Percentiles rank a stretch among this genome's conserved stretches.
Conservation (phyloP, 2,329 filamentous ascomycete genomes). For the Gaeumannomyces tritici region DNA sequence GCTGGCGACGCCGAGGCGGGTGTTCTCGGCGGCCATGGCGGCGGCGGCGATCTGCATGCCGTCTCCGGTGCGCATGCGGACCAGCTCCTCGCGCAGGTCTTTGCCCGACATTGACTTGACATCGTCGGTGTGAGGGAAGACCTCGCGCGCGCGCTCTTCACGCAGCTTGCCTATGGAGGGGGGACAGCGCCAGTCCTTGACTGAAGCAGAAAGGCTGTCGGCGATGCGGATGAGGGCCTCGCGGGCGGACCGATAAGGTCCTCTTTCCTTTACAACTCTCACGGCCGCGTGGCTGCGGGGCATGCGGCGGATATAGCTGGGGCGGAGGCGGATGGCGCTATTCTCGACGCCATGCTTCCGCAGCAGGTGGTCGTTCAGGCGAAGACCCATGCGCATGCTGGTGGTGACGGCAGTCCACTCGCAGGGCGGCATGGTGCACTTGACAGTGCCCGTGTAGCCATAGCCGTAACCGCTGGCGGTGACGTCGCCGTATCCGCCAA, state of each 20-base stretch:
- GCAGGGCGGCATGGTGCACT: slow-evolving; percentile 1
- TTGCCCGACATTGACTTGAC: slow-evolving; percentile 1
- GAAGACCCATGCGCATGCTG: slow-evolving; percentile 1
- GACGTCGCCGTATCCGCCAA: not conserved
- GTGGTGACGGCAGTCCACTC: not conserved
- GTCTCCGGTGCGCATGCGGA: not conserved
- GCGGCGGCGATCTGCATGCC: not conserved
- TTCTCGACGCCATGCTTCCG: slow-evolving; percentile 1
- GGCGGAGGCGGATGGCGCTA: slow-evolving; percentile 1
- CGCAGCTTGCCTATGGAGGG: not conserved
- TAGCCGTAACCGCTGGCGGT: slow-evolving; percentile 1
- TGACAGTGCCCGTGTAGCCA: slow-evolving; percentile 1
- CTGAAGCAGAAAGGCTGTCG: not conserved
- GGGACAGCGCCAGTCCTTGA: not conserved
- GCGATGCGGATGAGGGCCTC: slow-evolving; percentile 1
- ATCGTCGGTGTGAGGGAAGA: slow-evolving; percentile 1
- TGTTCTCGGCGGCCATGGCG: not conserved
- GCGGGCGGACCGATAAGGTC: slow-evolving; percentile 1
- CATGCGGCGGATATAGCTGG: slow-evolving; percentile 3
- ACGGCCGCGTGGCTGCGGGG: not conserved
- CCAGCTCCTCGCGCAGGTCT: slow-evolving; percentile 2
- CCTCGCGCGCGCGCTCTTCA: not conserved
- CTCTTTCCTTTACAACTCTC: not conserved
- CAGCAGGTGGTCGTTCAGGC: slow-evolving; percentile 1
- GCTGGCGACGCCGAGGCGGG: not conserved